Base-by-base conservation (phyloP, 2,329 filamentous ascomycete genomes). In the Amauroascus verrucosus region DNA sequence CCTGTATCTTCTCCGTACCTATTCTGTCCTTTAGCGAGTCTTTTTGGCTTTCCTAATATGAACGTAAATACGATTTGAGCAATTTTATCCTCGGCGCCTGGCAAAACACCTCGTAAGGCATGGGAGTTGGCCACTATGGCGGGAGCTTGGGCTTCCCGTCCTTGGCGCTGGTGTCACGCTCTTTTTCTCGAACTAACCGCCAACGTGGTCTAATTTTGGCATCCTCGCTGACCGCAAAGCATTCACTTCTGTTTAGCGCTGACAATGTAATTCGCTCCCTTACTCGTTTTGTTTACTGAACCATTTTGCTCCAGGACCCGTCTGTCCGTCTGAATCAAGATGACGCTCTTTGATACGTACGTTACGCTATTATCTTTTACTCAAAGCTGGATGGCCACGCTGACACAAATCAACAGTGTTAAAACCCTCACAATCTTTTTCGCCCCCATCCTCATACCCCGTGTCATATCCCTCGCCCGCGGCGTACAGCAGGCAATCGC, bases 381-480 rank as follows among this genome's bases (percentile, higher is more conserved):
- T 9, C n/a, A n/a, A 7, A 18, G 26, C n/a, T n/a, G n/a, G n/a
- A n/a, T n/a, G 5, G 35, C 8, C 33, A 16, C 28, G 37, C 48
- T 49, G 50, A 49, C 45, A 46, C n/a, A 13, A 9, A n/a, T 5
- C 35, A 37, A 56, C 56, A 74, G 71, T 53, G 60, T 71, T 63
- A 71, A 72, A 58, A 69, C 68, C 18, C 62, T 74, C 56, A 57
- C 68, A 51, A 65, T 74, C 56, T 72, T 73, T 60, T 67, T 73
- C 52, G 71, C 63, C 9, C 71, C 71, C 6, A 61, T 73, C 48
- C 54, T 72, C 37, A 58, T 74, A 33, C 71, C 70, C 28, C 67
- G 67, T 11, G 55, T 65, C 16, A 64, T 72, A 54, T 67, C 63
- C 43, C 65, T 67, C 56, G 69, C 70, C 51, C 69, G 68, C 48